phyloP scores from a whole-genome alignment of 2,329 filamentous ascomycete genomes.

The Truncatella angustata region DNA sequence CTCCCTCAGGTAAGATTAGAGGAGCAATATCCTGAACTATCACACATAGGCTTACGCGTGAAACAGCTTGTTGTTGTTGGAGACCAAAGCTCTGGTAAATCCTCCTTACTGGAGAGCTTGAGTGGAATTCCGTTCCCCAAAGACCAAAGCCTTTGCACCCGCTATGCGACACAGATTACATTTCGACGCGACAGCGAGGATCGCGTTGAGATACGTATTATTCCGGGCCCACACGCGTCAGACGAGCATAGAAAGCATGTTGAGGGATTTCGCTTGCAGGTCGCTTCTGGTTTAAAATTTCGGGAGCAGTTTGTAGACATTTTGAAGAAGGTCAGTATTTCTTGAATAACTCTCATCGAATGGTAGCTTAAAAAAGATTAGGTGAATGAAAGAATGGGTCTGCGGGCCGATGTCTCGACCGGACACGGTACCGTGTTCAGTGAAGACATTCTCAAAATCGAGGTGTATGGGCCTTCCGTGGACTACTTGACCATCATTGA shows the following conservation, averaged over 20 bases:
- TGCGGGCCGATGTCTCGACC: slow-evolving; percentile 5
- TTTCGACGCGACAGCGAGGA: slow-evolving; percentile 8
- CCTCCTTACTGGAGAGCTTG: slow-evolving; percentile 65
- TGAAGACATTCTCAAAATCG: slow-evolving; percentile 16
- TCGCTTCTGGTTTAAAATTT: slow-evolving; percentile 2
- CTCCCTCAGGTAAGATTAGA: slow-evolving; percentile 17
- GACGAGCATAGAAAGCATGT: not conserved
- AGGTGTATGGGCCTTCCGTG: slow-evolving; percentile 15
- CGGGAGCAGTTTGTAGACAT: slow-evolving; percentile 1
- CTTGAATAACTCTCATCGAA: not conserved
- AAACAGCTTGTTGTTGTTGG: slow-evolving; percentile 68
- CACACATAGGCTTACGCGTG: not conserved
- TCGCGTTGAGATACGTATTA: slow-evolving; percentile 7
- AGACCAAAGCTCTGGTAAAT: slow-evolving; percentile 74
- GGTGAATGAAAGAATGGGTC: slow-evolving; percentile 11
- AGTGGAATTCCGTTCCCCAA: slow-evolving; percentile 26
- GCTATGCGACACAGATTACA: slow-evolving; percentile 24
- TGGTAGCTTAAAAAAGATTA: not conserved
- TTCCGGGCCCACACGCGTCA: slow-evolving; percentile 7
- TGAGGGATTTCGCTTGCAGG: not conserved
- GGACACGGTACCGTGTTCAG: slow-evolving; percentile 5
- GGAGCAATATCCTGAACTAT: not conserved
- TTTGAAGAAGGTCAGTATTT: slow-evolving; percentile 6
- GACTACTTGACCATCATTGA: slow-evolving; percentile 14
- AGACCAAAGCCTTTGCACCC: slow-evolving; percentile 21